Evolutionary conservation across 192 early-diverging fungal species (phyloP).

Genomic region (Entomortierella beljakovae): DNA sequence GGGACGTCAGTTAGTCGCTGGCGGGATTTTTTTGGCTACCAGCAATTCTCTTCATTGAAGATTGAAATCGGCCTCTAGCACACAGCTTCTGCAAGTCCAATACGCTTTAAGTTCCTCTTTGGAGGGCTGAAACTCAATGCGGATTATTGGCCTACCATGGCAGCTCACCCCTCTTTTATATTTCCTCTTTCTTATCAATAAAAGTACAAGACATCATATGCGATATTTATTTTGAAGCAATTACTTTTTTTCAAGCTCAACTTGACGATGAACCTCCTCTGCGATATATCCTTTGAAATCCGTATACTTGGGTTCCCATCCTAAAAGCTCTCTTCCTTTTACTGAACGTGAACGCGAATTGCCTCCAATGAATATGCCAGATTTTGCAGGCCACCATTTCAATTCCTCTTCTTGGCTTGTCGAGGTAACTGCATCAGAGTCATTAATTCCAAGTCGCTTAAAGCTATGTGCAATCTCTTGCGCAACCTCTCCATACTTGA

Average conservation of each 20-base stretch:
- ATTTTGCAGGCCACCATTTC: constrained; percentile 3
- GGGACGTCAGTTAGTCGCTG: constrained; percentile 47
- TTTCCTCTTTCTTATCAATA: not conserved
- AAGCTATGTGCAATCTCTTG: constrained; percentile 33
- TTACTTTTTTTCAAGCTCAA: constrained; percentile 1
- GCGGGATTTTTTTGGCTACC: constrained; percentile 47
- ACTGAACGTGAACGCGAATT: constrained; percentile 34
- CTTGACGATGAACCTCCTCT: constrained; percentile 28
- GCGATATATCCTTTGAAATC: constrained; percentile 29
- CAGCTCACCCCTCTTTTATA: constrained; percentile 17
- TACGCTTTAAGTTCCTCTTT: constrained; percentile 44
- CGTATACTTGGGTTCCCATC: constrained; percentile 36
- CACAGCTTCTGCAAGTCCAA: constrained; percentile 56
- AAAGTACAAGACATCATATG: not conserved
- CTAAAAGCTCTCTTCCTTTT: constrained; percentile 31
- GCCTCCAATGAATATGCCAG: constrained; percentile 7
- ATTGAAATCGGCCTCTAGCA: constrained; percentile 55
- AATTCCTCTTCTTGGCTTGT: constrained; percentile 16
- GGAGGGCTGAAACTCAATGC: constrained; percentile 53
- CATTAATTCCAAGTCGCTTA: constrained; percentile 12
- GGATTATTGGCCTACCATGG: constrained; percentile 56
- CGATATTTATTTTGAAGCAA: not conserved
- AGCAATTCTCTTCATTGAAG: constrained; percentile 37
- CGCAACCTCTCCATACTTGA: constrained; percentile 24
- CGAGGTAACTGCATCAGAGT: constrained; percentile 10